Base-by-base conservation (phyloP, 192 early-diverging fungal genomes). In the Entomortierella chlamydospora region DNA sequence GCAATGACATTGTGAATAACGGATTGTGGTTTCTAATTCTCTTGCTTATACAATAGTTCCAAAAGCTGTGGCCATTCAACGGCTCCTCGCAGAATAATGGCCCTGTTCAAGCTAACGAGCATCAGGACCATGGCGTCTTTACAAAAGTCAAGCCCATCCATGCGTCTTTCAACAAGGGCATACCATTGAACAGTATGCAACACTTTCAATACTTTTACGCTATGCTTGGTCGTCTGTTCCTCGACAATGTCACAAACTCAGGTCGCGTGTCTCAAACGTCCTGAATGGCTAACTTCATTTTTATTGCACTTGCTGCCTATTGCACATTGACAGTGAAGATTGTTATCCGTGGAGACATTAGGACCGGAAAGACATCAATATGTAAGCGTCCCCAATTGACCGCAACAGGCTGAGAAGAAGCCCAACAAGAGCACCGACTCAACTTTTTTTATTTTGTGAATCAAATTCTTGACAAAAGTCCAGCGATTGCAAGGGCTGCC, bases 261-360 rank as follows among this genome's bases (percentile, higher is more conserved):
- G 34, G 34, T 37, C 10, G 34, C 17, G 22, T 50, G 47, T 50
- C 47, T 22, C 15, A 29, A 6, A 6, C 28, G 4, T 4, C 33
- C 10, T 26, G n/a, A n/a, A n/a, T n/a, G n/a, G n/a, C n/a, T n/a
- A n/a, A n/a, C n/a, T n/a, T n/a, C n/a, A n/a, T n/a, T n/a, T n/a
- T n/a, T n/a, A n/a, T n/a, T n/a, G n/a, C n/a, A 43, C 47, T 12
- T 37, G 33, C 34, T 43, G n/a, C 39, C 39, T 47, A 28, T 28
- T 41, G 22, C 28, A 25, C 12, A 55, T 30, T 26, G 31, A 17
- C 64, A 89, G 88, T 89, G 88, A 89, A 89, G 70, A 81, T 89
- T 49, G 73, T 86, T 55, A 81, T 89, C 37, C 83, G 86, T 63
- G 88, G 88, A 45, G 88, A 89, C 56, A 86, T 89, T 41, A 79